These are phyloP conservation scores for Detonula confervacea DNA, from an alignment of 352 stramenopile genomes.

Conservation along the genomic window DNA sequence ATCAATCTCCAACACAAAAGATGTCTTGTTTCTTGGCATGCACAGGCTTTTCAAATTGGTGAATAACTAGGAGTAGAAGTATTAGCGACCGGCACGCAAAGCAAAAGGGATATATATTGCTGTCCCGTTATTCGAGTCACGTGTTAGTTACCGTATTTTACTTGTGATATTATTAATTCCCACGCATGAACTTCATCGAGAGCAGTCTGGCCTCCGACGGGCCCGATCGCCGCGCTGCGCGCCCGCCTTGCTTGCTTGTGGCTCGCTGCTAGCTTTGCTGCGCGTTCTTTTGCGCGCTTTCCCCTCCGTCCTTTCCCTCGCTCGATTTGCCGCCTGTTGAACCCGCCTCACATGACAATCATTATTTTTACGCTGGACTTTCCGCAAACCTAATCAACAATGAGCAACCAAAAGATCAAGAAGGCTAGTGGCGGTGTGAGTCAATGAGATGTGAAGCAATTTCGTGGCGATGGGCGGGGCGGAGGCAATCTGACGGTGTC, in stretches of 20 bases:
- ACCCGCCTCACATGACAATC: too few species aligned
- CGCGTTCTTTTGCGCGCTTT: too few species aligned
- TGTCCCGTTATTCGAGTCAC: neutral
- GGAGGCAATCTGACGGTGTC: constrained; percentile 15
- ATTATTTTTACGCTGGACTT: constrained; percentile 28
- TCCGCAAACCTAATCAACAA: constrained; percentile 30
- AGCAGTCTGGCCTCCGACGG: neutral
- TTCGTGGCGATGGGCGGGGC: neutral
- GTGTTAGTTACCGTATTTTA: neutral
- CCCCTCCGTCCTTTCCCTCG: too few species aligned
- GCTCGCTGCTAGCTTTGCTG: neutral
- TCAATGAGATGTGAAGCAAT: neutral
- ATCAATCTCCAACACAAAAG: too few species aligned
- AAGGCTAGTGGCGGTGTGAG: constrained; percentile 59
- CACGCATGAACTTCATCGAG: neutral
- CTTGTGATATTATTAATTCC: neutral
- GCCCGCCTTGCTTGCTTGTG: neutral
- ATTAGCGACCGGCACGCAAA: too few species aligned
- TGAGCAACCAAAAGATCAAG: constrained; percentile 79
- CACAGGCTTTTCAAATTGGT: too few species aligned
- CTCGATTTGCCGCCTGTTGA: too few species aligned
- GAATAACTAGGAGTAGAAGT: too few species aligned
- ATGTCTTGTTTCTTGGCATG: too few species aligned
- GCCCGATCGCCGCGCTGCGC: too few species aligned
- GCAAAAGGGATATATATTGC: too few species aligned